phyloP scores from a whole-genome alignment of 2,329 filamentous ascomycete genomes.

The Coniochaeta sp. region DNA sequence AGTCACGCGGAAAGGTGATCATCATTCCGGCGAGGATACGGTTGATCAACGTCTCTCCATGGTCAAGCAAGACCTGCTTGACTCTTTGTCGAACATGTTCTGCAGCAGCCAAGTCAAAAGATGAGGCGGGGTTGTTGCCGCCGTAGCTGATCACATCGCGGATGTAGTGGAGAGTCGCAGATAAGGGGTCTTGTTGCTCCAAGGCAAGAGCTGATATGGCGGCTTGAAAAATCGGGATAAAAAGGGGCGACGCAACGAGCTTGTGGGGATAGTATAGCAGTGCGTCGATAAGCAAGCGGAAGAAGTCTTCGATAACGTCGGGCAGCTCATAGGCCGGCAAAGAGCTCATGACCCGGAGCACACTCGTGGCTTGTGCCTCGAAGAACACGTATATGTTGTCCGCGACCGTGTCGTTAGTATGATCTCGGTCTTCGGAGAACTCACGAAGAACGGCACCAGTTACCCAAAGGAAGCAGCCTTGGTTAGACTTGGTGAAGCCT shows the following conservation, averaged over 20 bases:
- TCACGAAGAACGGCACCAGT: slow-evolving; percentile 91
- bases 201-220: slow-evolving; percentile 79
- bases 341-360: slow-evolving; percentile 83
- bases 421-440: slow-evolving; percentile 84
- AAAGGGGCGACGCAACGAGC: slow-evolving; percentile 70
- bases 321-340: slow-evolving; percentile 68
- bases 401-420: slow-evolving; percentile 73
- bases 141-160: slow-evolving; percentile 88
- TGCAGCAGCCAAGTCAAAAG: slow-evolving; percentile 52
- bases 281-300: slow-evolving; percentile 84
- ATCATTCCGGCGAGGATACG: slow-evolving; percentile 96
- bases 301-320: slow-evolving; percentile 90
- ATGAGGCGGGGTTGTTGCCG: slow-evolving; percentile 62
- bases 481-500: slow-evolving; percentile 77
- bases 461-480: slow-evolving; percentile 98
- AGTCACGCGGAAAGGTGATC: slow-evolving; percentile 95
- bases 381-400: slow-evolving; percentile 91
- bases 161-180: slow-evolving; percentile 86
- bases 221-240: slow-evolving; percentile 78
- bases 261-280: slow-evolving; percentile 86
- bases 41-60: slow-evolving; percentile 76
- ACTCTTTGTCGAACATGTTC: slow-evolving; percentile 66
- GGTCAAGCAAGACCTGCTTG: slow-evolving; percentile 58
- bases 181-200: slow-evolving; percentile 85
- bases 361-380: slow-evolving; percentile 83